Evolutionary conservation across 257 asterid genomes (phyloP).

Genomic region (Coffea eugenioides): DNA sequence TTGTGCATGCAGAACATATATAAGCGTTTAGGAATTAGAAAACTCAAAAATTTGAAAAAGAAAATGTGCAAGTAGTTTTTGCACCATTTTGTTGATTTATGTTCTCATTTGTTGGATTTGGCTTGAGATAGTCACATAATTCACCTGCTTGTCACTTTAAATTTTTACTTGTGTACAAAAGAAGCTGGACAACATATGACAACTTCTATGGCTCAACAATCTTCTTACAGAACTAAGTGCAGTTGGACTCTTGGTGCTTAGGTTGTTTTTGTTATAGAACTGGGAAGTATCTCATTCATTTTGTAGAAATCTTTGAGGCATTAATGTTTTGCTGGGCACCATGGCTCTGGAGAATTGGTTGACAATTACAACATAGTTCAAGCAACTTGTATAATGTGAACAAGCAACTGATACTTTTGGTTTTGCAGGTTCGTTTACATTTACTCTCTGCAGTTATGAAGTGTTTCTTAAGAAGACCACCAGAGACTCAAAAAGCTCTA

Average conservation of each 20-base stretch:
- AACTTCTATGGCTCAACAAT: not conserved
- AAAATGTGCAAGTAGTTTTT: too few relatives aligned
- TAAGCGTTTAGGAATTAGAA: not conserved
- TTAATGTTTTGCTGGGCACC: not conserved
- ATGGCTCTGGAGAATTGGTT: not conserved
- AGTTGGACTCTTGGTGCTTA: not conserved
- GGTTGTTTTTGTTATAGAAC: not conserved
- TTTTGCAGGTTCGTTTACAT: slow-evolving; percentile 85
- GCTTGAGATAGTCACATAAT: not conserved
- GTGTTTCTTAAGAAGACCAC: slow-evolving; percentile 92
- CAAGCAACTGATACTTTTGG: not conserved
- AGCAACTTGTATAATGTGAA: not conserved
- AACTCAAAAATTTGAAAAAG: not conserved
- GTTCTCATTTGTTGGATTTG: not conserved
- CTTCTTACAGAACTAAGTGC: not conserved
- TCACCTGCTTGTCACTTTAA: not conserved
- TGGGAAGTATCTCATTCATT: not conserved
- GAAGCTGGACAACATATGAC: not conserved
- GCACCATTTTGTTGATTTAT: too few relatives aligned
- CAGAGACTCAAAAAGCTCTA: slow-evolving; percentile 84
- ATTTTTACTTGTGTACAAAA: not conserved
- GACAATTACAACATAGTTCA: not conserved
- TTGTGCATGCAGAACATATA: not conserved
- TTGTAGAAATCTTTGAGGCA: not conserved
- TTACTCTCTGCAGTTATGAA: slow-evolving; percentile 91